phyloP scores from a whole-genome alignment of 2,329 filamentous ascomycete species.

The Elsinoe batatas region DNA sequence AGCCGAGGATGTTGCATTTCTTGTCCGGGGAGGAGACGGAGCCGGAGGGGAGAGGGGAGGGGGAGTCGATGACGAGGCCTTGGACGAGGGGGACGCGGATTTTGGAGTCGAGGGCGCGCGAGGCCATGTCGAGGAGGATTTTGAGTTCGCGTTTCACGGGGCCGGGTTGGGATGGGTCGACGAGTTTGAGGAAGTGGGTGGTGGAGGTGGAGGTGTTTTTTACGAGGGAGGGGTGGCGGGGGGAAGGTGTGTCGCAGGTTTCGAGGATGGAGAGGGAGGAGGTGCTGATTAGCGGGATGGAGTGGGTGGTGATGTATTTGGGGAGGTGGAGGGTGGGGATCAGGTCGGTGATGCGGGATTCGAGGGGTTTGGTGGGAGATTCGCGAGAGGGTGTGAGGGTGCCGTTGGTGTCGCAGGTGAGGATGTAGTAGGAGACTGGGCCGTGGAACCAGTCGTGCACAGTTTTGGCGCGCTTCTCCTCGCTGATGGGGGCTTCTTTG shows the following conservation, averaged over 20 bases:
- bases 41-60: not conserved
- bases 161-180: constrained; percentile 23
- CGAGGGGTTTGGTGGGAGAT: constrained; percentile 16
- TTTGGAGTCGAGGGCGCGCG: constrained; percentile 21
- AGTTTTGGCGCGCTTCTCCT: constrained; percentile 16
- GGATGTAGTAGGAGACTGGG: constrained; percentile 23
- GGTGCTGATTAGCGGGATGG: constrained; percentile 20
- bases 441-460: constrained; percentile 26
- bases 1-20: constrained; percentile 23
- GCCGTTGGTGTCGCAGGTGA: constrained; percentile 19
- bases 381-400: constrained; percentile 22
- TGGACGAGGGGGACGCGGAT: constrained; percentile 24
- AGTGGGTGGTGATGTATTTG: constrained; percentile 26
- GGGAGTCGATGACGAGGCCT: constrained; percentile 20
- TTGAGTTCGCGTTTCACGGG: constrained; percentile 28
- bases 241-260: constrained; percentile 20
- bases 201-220: constrained; percentile 13
- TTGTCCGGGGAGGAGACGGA: constrained; percentile 7
- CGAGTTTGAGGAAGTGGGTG: constrained; percentile 26
- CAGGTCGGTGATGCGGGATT: constrained; percentile 19
- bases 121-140: constrained; percentile 23
- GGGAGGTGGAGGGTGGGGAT: constrained; percentile 24
- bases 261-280: constrained; percentile 21
- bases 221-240: constrained; percentile 22
- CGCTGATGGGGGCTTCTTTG: constrained; percentile 12